Conservation (phyloP, 371 early-diverging fungal species). For the Mortierella sp. region DNA sequence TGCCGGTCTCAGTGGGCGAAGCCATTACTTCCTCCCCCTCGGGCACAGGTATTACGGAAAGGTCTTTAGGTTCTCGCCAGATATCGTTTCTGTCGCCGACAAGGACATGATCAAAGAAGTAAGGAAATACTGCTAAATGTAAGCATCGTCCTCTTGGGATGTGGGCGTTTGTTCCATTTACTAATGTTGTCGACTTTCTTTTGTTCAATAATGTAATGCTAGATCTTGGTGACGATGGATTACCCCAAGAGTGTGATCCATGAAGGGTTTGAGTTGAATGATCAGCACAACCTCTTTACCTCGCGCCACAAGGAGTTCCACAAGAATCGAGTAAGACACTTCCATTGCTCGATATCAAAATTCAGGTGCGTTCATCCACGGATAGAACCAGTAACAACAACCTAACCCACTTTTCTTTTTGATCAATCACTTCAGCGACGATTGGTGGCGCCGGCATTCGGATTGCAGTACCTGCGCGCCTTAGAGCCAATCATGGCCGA, state of each 20-base stretch:
- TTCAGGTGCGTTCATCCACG: no score
- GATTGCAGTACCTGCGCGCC: conserved; percentile 37
- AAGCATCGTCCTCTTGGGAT: no score
- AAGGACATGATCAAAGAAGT: conserved; percentile 29
- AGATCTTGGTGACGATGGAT: conserved; percentile 18
- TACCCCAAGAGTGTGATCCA: conserved; percentile 44
- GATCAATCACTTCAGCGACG: conserved; percentile 22
- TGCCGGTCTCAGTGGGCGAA: conserved; percentile 19
- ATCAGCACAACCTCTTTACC: conserved; percentile 44
- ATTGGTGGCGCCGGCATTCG: conserved; percentile 45
- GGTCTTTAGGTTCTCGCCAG: conserved; percentile 8
- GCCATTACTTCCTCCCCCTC: conserved; percentile 5
- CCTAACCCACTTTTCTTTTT: no score
- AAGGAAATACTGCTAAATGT: background rate
- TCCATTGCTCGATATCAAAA: background rate
- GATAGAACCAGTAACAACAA: no score
- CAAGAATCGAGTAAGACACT: conserved; percentile 32
- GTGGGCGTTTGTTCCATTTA: background rate
- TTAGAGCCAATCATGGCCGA: conserved; percentile 45
- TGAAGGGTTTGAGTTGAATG: conserved; percentile 30
- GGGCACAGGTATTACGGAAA: conserved; percentile 18
- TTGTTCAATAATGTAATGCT: background rate
- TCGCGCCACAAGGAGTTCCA: conserved; percentile 45
- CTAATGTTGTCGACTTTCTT: background rate
- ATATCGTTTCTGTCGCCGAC: conserved; percentile 23